phyloP scores from a whole-genome alignment of 345 rosid species.

The Diplotaxis tenuifolia region DNA sequence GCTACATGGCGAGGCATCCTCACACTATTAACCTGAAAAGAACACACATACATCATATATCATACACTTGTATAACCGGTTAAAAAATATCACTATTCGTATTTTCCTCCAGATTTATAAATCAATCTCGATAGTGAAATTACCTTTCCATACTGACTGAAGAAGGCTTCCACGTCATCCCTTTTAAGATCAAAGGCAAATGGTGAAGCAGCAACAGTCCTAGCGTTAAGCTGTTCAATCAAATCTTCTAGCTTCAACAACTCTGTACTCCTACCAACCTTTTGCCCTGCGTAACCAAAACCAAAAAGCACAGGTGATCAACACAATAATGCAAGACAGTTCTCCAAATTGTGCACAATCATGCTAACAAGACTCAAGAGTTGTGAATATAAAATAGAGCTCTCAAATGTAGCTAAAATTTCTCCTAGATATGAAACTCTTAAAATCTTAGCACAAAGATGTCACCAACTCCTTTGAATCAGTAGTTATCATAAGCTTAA shows the following conservation, averaged over 20 bases:
- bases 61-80: not conserved
- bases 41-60: not conserved
- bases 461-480: not conserved
- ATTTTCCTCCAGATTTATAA: not conserved
- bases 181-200: slow-evolving; percentile 56
- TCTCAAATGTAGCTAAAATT: not conserved
- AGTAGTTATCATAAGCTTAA: not conserved
- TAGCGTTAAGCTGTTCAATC: slow-evolving; percentile 63
- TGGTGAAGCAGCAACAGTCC: slow-evolving; percentile 80
- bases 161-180: slow-evolving; percentile 73
- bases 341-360: not conserved
- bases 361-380: not conserved
- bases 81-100: not conserved
- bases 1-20: slow-evolving; percentile 87
- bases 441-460: not conserved
- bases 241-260: slow-evolving; percentile 65
- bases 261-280: slow-evolving; percentile 68
- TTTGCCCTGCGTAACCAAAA: slow-evolving; percentile 50
- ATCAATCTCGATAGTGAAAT: not conserved
- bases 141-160: slow-evolving; percentile 72
- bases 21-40: slow-evolving; percentile 72
- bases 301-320: not conserved
- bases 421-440: not conserved
- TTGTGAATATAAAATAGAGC: not conserved
- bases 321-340: not conserved